Percentiles rank a stretch among this genome's conserved stretches.
These are phyloP conservation scores for Macrophomina pseudophaseolina DNA, from an alignment of 2,329 filamentous ascomycete species.

Conservation along the genomic window DNA sequence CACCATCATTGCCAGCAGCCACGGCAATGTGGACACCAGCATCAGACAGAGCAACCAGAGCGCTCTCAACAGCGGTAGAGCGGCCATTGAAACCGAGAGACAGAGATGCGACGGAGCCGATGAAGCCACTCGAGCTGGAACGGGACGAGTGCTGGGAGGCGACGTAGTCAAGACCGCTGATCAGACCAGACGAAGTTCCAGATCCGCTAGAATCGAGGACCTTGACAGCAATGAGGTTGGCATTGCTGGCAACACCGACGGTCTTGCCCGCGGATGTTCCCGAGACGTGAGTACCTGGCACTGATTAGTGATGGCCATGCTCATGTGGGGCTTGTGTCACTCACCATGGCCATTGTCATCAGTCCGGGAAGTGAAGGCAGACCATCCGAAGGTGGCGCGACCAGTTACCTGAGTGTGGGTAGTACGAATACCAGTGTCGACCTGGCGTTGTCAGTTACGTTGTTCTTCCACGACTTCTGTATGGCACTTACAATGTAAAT, in stretches of 20 bases:
- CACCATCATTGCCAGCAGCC: conserved; percentile 42
- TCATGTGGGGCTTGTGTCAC: conserved; percentile 31
- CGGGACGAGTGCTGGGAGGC: conserved; percentile 43
- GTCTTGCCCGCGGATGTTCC: conserved; percentile 42
- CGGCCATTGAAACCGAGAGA: conserved; percentile 44
- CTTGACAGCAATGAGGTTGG: conserved; percentile 43
- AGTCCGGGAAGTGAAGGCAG: conserved; percentile 44
- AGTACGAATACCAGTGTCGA: conserved; percentile 24
- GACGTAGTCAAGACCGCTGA: conserved; percentile 46
- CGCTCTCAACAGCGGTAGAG: conserved; percentile 24
- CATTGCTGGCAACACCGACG: conserved; percentile 44
- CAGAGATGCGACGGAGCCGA: conserved; percentile 43
- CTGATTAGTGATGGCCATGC: neutral
- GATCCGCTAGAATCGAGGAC: conserved; percentile 39
- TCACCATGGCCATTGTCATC: conserved; percentile 49
- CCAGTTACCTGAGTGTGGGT: conserved; percentile 40
- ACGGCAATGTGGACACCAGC: conserved; percentile 31
- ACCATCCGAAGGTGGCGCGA: conserved; percentile 32
- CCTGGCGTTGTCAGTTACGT: neutral
- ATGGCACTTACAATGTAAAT: conserved; percentile 59
- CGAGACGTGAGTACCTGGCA: conserved; percentile 42
- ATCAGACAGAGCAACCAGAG: conserved; percentile 14
- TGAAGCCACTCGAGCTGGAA: conserved; percentile 38
- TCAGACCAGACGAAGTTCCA: conserved; percentile 39
- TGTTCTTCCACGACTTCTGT: neutral